phyloP scores from a whole-genome alignment of 2,329 filamentous ascomycete species.

The Phialemonium atrogriseum region DNA sequence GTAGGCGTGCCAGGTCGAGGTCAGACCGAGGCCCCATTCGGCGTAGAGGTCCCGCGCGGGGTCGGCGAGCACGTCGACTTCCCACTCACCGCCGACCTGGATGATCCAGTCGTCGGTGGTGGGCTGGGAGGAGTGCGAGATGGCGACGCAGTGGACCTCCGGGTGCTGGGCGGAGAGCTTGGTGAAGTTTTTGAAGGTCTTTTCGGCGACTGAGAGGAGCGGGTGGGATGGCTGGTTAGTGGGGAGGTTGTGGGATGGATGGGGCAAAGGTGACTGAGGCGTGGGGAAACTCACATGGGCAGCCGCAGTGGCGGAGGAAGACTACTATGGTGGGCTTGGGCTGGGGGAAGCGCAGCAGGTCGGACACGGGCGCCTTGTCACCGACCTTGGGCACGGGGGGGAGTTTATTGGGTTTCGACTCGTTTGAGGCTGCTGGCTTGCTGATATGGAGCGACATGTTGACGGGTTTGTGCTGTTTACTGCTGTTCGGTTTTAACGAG shows the following conservation, averaged over 20 bases:
- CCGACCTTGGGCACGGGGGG: constrained; percentile 43
- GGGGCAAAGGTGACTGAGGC: background rate
- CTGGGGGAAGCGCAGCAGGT: constrained; percentile 42
- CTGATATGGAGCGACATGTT: too few species aligned
- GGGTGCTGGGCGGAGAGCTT: constrained; percentile 40
- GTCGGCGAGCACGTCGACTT: constrained; percentile 53
- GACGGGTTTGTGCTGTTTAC: too few species aligned
- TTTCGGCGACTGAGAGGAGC: constrained; percentile 51
- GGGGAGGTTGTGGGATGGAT: background rate
- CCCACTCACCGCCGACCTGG: constrained; percentile 45
- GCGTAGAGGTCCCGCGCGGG: constrained; percentile 51
- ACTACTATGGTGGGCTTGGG: constrained; percentile 52
- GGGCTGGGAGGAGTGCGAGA: constrained; percentile 49
- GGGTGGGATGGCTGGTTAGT: constrained; percentile 1
- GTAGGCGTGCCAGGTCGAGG: constrained; percentile 54
- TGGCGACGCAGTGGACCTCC: constrained; percentile 47
- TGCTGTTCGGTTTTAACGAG: too few species aligned
- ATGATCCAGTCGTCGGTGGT: constrained; percentile 51
- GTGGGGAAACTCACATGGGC: constrained; percentile 51
- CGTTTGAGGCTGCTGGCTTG: too few species aligned
- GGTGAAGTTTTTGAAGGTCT: constrained; percentile 50
- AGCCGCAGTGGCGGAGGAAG: constrained; percentile 67
- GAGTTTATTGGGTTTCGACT: constrained; percentile 33
- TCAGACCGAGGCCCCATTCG: constrained; percentile 56
- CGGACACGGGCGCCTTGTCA: constrained; percentile 44